Evolutionary conservation across 2,329 filamentous ascomycete genomes (phyloP).

Genomic region (Aureobasidium musti): DNA sequence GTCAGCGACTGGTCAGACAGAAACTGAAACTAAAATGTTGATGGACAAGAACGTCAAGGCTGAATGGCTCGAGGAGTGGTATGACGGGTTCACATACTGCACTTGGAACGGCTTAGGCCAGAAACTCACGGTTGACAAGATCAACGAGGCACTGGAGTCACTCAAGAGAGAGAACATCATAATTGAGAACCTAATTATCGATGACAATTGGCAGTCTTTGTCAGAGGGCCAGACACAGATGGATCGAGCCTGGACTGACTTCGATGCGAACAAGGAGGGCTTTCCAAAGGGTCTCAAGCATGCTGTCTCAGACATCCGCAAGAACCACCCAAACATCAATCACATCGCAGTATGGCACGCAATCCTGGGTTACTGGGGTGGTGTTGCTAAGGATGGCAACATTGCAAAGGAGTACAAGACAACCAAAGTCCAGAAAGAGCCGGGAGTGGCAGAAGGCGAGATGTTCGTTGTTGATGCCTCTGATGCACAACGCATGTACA

Average conservation of each 20-base stretch:
- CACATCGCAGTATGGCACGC: constrained; percentile 96
- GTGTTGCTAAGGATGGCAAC: constrained; percentile 71
- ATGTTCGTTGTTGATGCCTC: constrained; percentile 73
- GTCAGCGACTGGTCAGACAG: constrained; percentile 47
- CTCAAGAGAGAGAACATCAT: constrained; percentile 72
- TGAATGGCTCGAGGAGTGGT: constrained; percentile 82
- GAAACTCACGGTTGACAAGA: constrained; percentile 74
- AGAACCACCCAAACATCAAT: constrained; percentile 67
- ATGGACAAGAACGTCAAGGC: constrained; percentile 53
- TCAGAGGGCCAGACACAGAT: constrained; percentile 58
- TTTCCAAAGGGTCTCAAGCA: constrained; percentile 81
- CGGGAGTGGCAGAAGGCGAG: constrained; percentile 61
- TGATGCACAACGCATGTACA: constrained; percentile 75
- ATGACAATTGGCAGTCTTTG: constrained; percentile 93
- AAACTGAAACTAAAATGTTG: constrained; percentile 50
- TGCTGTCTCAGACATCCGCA: constrained; percentile 68
- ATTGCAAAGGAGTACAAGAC: constrained; percentile 81
- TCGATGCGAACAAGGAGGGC: constrained; percentile 76
- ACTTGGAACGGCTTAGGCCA: constrained; percentile 96
- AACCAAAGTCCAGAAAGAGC: constrained; percentile 56
- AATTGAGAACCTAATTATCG: constrained; percentile 84
- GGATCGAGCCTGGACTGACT: constrained; percentile 68
- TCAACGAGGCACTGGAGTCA: constrained; percentile 71
- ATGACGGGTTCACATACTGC: constrained; percentile 90
- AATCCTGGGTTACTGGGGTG: constrained; percentile 85